Base-by-base conservation (phyloP, 1,139 yeast genomes). In the Scheffersomyces segobiensis region DNA sequence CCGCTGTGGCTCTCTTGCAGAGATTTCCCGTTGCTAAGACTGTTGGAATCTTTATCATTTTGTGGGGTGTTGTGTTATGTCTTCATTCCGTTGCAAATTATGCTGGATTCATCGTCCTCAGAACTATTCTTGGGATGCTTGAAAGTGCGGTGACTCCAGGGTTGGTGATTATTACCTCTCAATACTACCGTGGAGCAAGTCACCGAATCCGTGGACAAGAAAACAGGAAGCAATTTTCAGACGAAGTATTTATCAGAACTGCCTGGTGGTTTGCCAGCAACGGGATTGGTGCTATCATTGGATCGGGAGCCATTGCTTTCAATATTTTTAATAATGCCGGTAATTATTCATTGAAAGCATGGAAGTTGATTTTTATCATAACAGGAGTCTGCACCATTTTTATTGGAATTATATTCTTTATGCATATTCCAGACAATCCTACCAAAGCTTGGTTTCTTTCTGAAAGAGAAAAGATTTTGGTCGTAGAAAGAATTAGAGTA, bases 401-500 rank as follows among this genome's bases (percentile, higher is more conserved):
- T 39, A 56, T 73, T 19, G 78, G 79, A 6, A 51, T 69, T 24
- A 47, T 69, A 10, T 60, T 73, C 55, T 59, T 63, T 39, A 39
- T 73, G 22, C 70, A 67, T 53, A 59, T 76, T 6, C 80, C 80
- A 4, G 72, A 72, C 60, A 61, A 65, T 21, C 79, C 78, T 6
- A 64, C 69, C 7, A 59, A 59, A 46, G 79, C 79, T 7, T 73
- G 76, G 75, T 76, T 71, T 55, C 74, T 86, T 53, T 73, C 74
- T 14, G 80, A 77, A 12, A 74, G 78, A 48, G 91, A 87, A 62
- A 82, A 81, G 57, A 59, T 63, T 17, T 60, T 72, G 39, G 77
- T 73, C 6, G 71, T 73, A 46, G 75, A 77, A 57, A 64, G 79
- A 62, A 68, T 74, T 46, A 71, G 82, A 66, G 63, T 62, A 1